phyloP scores from a whole-genome alignment of 2,329 filamentous ascomycete species.

The Cladosporium austrohemisphaericum region DNA sequence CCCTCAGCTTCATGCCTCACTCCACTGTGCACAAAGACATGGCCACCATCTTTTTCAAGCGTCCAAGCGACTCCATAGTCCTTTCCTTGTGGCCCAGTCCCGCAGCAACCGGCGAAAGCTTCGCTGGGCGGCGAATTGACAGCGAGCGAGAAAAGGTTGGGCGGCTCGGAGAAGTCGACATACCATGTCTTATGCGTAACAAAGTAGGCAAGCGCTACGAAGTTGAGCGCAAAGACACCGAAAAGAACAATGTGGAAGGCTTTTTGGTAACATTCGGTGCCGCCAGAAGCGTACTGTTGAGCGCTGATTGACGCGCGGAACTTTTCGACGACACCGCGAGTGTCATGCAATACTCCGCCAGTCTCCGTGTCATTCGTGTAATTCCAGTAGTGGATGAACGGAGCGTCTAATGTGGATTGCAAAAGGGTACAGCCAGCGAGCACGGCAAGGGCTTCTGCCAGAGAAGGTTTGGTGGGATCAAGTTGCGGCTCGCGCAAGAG shows the following conservation, averaged over 20 bases:
- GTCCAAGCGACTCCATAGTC: slow-evolving; percentile 44
- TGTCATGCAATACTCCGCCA: slow-evolving; percentile 33
- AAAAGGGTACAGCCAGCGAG: slow-evolving; percentile 65
- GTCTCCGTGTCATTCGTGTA: slow-evolving; percentile 27
- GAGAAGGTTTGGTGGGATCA: slow-evolving; percentile 55
- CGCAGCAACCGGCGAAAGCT: slow-evolving; percentile 51
- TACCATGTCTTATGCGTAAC: slow-evolving; percentile 59
- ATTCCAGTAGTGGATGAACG: slow-evolving; percentile 54
- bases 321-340: slow-evolving; percentile 47
- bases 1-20: not conserved
- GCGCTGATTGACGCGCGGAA: slow-evolving; percentile 64
- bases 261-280: slow-evolving; percentile 57
- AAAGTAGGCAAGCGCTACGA: slow-evolving; percentile 63
- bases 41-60: slow-evolving; percentile 11
- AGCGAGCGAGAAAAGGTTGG: slow-evolving; percentile 69
- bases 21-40: slow-evolving; percentile 15
- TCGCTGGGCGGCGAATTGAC: slow-evolving; percentile 35
- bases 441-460: slow-evolving; percentile 71
- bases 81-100: slow-evolving; percentile 48
- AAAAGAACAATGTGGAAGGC: slow-evolving; percentile 65
- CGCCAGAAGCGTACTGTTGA: slow-evolving; percentile 68
- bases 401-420: slow-evolving; percentile 54
- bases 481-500: slow-evolving; percentile 42
- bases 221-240: slow-evolving; percentile 63
- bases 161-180: slow-evolving; percentile 74